Percentiles rank a stretch among this genome's conserved stretches.
phyloP scores from a whole-genome alignment of 2,329 filamentous ascomycete genomes.

The Beauveria bassiana region DNA sequence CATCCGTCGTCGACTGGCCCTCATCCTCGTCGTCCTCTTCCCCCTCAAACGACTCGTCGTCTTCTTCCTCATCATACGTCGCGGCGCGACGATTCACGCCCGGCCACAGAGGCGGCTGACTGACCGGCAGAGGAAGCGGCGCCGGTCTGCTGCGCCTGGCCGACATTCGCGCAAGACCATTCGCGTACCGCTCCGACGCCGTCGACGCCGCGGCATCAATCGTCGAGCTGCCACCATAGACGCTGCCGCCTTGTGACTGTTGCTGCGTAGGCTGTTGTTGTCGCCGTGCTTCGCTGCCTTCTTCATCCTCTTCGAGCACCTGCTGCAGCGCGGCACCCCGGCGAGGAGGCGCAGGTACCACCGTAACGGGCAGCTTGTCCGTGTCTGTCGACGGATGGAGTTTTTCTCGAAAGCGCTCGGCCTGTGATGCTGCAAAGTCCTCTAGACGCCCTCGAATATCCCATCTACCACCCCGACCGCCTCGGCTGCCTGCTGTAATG shows the following conservation, averaged over 20 bases:
- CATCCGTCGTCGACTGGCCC: conserved; percentile 22
- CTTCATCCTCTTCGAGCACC: conserved; percentile 46
- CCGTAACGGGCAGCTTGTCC: conserved; percentile 48
- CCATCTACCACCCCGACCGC: conserved; percentile 32
- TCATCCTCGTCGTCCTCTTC: conserved; percentile 26
- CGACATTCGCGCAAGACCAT: conserved; percentile 13
- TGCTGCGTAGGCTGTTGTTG: neutral
- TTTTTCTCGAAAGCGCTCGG: conserved; percentile 50
- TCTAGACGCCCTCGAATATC: conserved; percentile 50
- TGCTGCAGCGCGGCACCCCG: conserved; percentile 48
- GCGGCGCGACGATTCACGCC: conserved; percentile 27
- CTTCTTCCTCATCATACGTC: conserved; percentile 28
- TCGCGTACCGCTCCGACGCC: neutral
- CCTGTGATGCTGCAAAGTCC: conserved; percentile 53
- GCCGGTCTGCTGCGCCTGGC: conserved; percentile 16
- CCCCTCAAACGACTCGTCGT: conserved; percentile 21
- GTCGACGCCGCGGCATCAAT: neutral
- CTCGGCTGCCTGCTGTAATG: neutral
- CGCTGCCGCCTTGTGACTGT: neutral
- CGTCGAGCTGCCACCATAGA: conserved; percentile 6
- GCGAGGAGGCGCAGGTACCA: conserved; percentile 56
- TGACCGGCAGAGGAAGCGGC: conserved; percentile 18
- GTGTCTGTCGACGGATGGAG: conserved; percentile 47
- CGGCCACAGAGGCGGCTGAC: conserved; percentile 36
- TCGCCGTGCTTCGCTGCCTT: neutral